Percentiles rank a stretch among this genome's conserved stretches.
Evolutionary conservation across 495 filamentous ascomycete species (phyloP).

Genomic region (Tuber aestivum): DNA sequence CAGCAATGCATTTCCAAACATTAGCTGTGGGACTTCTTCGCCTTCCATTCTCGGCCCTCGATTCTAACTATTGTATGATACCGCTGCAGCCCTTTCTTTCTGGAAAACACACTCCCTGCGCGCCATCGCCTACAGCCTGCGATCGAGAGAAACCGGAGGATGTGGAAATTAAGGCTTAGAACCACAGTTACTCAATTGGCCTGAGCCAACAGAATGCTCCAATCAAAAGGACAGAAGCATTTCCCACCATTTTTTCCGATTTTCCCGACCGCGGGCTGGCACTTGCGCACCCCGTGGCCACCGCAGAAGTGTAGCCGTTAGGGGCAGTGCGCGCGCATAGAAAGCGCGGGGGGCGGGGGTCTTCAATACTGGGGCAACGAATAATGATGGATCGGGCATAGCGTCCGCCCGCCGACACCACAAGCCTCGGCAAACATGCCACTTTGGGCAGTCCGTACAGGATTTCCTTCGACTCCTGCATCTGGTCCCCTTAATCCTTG

Average conservation of each 20-base stretch:
- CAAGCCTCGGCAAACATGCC: not conserved
- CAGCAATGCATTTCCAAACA: not conserved
- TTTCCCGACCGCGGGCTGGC: no score
- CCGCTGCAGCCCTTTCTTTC: not conserved
- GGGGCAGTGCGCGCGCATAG: not conserved
- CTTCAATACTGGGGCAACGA: not conserved
- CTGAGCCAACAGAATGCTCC: no score
- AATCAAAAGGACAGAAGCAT: no score
- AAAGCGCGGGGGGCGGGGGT: not conserved
- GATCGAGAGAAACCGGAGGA: no score
- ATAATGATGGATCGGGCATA: not conserved
- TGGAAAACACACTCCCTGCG: not conserved
- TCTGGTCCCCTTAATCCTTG: not conserved
- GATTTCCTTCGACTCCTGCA: not conserved
- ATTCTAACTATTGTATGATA: not conserved
- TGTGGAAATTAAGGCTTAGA: no score
- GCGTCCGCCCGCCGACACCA: not conserved
- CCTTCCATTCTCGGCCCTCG: not conserved
- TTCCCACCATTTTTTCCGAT: no score
- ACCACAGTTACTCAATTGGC: no score
- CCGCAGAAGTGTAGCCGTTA: not conserved
- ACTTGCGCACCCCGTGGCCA: not conserved
- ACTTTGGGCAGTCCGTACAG: not conserved
- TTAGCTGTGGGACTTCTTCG: not conserved
- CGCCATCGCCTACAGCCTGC: not conserved